phyloP scores from a whole-genome alignment of 1,284 basidiomycete species.

The Ustilago shanxiensis region DNA sequence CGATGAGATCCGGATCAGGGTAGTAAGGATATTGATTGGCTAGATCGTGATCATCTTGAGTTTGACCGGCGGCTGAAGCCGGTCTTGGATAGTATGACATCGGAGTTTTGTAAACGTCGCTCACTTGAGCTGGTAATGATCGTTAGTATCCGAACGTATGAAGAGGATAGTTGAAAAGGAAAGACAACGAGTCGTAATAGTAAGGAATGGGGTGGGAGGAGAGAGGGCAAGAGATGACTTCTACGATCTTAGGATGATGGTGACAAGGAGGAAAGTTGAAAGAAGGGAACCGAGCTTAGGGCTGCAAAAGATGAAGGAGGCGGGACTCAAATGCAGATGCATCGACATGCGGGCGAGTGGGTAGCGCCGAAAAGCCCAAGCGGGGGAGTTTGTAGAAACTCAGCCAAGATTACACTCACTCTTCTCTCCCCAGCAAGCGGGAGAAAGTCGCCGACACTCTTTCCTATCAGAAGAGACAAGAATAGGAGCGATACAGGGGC shows the following conservation, averaged over 20 bases:
- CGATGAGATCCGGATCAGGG: conserved; percentile 44
- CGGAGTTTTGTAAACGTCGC: too few species aligned
- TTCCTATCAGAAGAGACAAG: neutral
- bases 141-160: too few species aligned
- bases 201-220: conserved; percentile 1
- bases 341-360: conserved; percentile 4
- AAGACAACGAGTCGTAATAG: neutral
- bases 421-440: neutral
- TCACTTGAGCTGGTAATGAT: neutral
- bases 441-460: neutral
- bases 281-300: neutral
- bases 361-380: neutral
- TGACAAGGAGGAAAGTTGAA: conserved; percentile 12
- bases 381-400: conserved; percentile 24
- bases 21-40: conserved; percentile 43
- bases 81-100: conserved; percentile 40
- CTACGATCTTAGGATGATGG: neutral
- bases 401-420: conserved; percentile 20
- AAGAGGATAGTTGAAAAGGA: too few species aligned
- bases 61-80: conserved; percentile 31
- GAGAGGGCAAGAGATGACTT: neutral
- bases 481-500: neutral
- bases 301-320: neutral
- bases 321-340: conserved; percentile 4
- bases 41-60: conserved; percentile 27